Base-by-base conservation (phyloP, 306 rosid genomes). In the Sesbania bispinosa region DNA sequence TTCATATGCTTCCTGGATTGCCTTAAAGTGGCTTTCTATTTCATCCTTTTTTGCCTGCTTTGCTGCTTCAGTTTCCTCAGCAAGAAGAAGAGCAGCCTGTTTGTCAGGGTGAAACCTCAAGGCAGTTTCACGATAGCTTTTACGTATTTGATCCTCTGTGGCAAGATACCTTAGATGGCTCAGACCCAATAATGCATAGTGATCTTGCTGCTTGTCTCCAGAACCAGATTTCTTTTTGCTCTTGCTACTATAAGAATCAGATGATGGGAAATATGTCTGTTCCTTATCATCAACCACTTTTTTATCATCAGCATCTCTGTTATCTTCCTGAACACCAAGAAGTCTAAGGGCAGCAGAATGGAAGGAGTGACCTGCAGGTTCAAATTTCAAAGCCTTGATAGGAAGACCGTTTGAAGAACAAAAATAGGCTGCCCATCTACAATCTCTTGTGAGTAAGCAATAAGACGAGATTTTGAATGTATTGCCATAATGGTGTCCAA, bases 41-140 rank as follows among this genome's bases (percentile, higher is more conserved):
- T 95, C 96, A 38, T 89, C 93, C 76, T 88, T 95, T 73, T 92
- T 95, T 16, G 93, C 84, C 76, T 85, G 89, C 52, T 89, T 95
- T 7, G 90, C 92, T 26, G 85, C 83, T 81, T 91, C 99, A 47
- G 92, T 92, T 81, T 75, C 87, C 87, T 89, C 99, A 1, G 85
- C 87, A 75, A 95, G 96, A 69, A 95, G 81, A 55, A 86, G 87
- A 20, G 96, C 81, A 69, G 97, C 96, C 83, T 89, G 97, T 76
- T 95, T 95, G 81, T 95, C 99, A 15, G 96, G 99, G 78, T 95
- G 99, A 85, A 85, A 85, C 72, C 79, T 95, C 88, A 95, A 76
- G 27, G 99, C 97, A 81, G 96, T 84, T 71, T 95, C 96, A n/a
- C 96, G 96, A 39, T 95, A 95, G 79, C 96, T 84, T 82, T 89